These are phyloP conservation scores for Nemania abortiva DNA, from an alignment of 2,329 filamentous ascomycete species.

Conservation along the genomic window DNA sequence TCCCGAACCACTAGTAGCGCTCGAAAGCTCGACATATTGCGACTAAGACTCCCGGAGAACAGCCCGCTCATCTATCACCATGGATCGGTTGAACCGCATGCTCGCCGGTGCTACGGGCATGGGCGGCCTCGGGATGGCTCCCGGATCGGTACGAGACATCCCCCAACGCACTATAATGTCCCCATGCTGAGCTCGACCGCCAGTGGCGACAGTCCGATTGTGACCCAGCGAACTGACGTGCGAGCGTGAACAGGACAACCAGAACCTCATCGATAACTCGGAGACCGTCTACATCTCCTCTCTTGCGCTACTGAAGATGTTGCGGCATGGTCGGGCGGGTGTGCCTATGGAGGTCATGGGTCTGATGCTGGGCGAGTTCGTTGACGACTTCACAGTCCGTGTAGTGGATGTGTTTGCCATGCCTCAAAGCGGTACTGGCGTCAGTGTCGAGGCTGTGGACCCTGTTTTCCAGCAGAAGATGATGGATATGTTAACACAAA, in stretches of 20 bases:
- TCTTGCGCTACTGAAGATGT: conserved; percentile 96
- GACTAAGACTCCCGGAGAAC: not conserved
- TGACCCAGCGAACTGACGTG: conserved; percentile 15
- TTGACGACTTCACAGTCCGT: conserved; percentile 98
- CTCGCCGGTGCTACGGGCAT: conserved; percentile 78
- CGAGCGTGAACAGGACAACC: conserved; percentile 77
- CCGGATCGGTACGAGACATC: conserved; percentile 68
- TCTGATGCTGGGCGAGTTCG: conserved; percentile 97
- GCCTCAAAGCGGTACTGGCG: conserved; percentile 98
- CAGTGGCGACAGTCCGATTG: not conserved
- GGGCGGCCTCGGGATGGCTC: conserved; percentile 70
- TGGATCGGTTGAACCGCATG: conserved; percentile 95
- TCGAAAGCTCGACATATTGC: conserved; percentile 12
- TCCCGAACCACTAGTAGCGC: not conserved
- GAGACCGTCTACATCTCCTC: conserved; percentile 99
- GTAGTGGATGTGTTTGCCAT: conserved; percentile 99
- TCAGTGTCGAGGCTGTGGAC: conserved; percentile 98
- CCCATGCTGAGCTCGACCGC: not conserved
- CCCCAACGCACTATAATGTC: conserved; percentile 1
- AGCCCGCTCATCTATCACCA: conserved; percentile 57
- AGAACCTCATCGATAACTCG: conserved; percentile 95
- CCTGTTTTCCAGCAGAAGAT: conserved; percentile 99
- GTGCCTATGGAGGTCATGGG: conserved; percentile 99
- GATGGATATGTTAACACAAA: conserved; percentile 99
- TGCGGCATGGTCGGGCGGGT: conserved; percentile 95